phyloP scores from a whole-genome alignment of 495 filamentous ascomycete species.

The Penicillium waksmanii region DNA sequence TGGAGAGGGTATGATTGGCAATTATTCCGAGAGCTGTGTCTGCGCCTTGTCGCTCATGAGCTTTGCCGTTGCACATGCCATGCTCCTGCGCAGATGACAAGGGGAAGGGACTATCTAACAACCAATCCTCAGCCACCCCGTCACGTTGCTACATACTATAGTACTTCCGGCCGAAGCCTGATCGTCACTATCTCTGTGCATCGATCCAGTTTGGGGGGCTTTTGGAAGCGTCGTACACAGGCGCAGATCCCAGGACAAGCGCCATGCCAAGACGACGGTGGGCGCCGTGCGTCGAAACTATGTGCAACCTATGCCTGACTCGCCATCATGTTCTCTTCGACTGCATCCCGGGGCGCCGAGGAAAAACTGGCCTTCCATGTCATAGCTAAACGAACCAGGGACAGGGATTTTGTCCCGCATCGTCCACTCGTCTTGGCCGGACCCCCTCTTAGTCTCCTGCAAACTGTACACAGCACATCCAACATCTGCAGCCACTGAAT shows the following conservation, averaged over 20 bases:
- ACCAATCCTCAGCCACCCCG: conserved; percentile 4
- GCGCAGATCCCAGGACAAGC: conserved; percentile 37
- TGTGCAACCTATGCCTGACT: conserved; percentile 23
- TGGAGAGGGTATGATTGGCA: neutral
- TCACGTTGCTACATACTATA: neutral
- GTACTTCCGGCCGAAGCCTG: conserved; percentile 10
- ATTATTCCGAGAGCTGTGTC: conserved; percentile 2
- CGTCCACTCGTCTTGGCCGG: conserved; percentile 14
- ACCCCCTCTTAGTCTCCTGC: conserved; percentile 16
- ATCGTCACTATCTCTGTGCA: neutral
- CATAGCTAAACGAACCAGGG: conserved; percentile 16
- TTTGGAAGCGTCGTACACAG: conserved; percentile 9
- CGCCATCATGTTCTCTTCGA: conserved; percentile 24
- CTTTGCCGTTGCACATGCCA: conserved; percentile 9
- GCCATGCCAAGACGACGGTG: conserved; percentile 44
- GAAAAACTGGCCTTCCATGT: conserved; percentile 7
- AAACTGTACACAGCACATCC: conserved; percentile 15
- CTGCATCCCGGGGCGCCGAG: conserved; percentile 37
- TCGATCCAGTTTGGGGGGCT: neutral
- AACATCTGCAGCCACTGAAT: conserved; percentile 22
- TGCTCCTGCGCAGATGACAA: neutral
- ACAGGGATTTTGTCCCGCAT: conserved; percentile 2
- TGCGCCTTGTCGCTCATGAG: conserved; percentile 9
- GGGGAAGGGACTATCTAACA: neutral
- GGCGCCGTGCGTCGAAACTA: conserved; percentile 29